A percentile compares a stretch with the other conserved stretches of the same genome.
Evolutionary conservation across 1,139 yeast genomes (phyloP).

Genomic region (Protomyces pachydermus): DNA sequence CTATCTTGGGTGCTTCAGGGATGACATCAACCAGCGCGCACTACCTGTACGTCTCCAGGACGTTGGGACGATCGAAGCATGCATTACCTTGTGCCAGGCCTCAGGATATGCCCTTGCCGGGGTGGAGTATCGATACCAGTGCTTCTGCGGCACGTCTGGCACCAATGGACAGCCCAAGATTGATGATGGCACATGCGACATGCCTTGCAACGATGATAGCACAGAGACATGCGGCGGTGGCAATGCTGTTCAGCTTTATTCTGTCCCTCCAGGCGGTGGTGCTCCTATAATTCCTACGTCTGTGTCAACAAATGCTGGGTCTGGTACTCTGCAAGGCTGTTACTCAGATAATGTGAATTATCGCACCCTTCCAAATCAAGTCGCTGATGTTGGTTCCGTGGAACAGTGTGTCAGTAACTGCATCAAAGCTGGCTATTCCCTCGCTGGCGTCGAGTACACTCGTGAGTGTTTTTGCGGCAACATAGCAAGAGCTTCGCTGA

Average conservation of each 20-base stretch:
- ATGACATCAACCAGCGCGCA: background rate
- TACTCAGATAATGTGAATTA: constrained; percentile 9
- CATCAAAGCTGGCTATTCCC: constrained; percentile 9
- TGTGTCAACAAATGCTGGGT: background rate
- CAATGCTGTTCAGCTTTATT: constrained; percentile 1
- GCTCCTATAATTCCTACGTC: constrained; percentile 5
- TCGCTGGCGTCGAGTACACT: constrained; percentile 26
- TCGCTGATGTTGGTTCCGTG: constrained; percentile 14
- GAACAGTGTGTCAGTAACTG: constrained; percentile 23
- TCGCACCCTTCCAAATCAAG: constrained; percentile 1
- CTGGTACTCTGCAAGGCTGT: constrained; percentile 13
- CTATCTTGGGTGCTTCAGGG: constrained; percentile 2
- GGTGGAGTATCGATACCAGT: background rate
- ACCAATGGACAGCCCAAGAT: background rate
- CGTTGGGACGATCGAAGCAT: constrained; percentile 6
- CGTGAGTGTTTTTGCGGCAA: constrained; percentile 26
- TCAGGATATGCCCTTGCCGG: background rate
- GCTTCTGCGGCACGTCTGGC: constrained; percentile 1
- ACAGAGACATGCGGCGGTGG: background rate
- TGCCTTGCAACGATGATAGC: background rate
- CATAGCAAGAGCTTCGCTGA: background rate
- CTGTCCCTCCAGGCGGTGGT: constrained; percentile 6
- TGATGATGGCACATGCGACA: background rate
- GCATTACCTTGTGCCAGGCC: background rate
- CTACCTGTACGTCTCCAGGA: background rate